These are phyloP conservation scores for Lathyrus oleraceus DNA, from an alignment of 306 rosid genomes.

Conservation along the genomic window DNA sequence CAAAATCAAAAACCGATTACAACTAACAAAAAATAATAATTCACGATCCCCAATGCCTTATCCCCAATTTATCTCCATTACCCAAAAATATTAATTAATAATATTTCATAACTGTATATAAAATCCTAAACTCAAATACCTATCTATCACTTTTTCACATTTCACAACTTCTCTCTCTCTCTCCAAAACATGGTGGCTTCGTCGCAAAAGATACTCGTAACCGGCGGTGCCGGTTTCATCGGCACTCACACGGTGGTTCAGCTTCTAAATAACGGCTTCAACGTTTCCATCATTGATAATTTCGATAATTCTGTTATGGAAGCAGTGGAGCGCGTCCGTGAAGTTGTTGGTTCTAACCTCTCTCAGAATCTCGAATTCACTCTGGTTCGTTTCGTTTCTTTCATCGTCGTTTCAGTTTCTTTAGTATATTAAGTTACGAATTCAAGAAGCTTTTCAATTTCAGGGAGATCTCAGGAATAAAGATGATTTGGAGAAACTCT, in stretches of 20 bases:
- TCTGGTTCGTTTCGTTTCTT: slow-evolving; percentile 37
- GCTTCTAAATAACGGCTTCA: slow-evolving; percentile 69
- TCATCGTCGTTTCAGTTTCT: neutral
- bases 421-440: neutral
- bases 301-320: slow-evolving; percentile 69
- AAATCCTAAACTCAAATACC: slow-evolving; percentile 3
- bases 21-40: no score
- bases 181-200: slow-evolving; percentile 33
- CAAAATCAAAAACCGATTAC: slow-evolving; percentile 23
- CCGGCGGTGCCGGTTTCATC: slow-evolving; percentile 91
- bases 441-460: neutral
- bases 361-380: slow-evolving; percentile 69
- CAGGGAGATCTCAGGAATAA: slow-evolving; percentile 80
- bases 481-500: slow-evolving; percentile 77
- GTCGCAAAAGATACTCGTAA: slow-evolving; percentile 61
- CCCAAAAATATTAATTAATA: neutral
- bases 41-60: neutral
- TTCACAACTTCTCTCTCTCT: neutral
- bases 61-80: neutral
- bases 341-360: slow-evolving; percentile 73
- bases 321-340: slow-evolving; percentile 73
- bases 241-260: slow-evolving; percentile 90
- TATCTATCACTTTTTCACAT: neutral
- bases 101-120: no score
- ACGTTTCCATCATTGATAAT: slow-evolving; percentile 67